Conservation (phyloP, 345 rosid species). For the Hevea brasiliensis region DNA sequence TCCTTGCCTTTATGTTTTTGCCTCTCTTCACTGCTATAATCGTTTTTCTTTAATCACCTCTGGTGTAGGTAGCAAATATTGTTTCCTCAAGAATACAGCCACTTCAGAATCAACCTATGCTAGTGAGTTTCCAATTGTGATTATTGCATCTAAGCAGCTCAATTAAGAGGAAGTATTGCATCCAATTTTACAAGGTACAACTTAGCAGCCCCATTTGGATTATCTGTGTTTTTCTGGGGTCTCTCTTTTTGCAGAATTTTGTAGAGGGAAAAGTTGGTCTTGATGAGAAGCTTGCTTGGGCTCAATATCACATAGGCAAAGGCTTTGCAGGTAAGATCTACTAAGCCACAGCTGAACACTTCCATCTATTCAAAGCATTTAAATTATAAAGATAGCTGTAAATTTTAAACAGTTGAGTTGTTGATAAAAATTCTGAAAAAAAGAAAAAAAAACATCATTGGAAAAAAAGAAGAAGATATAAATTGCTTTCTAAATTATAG, state of each 20-base stretch:
- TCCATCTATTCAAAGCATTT: not conserved
- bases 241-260: conserved; percentile 41
- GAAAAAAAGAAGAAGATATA: not conserved
- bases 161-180: too few species aligned
- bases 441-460: too few species aligned
- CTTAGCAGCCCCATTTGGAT: too few species aligned
- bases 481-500: not conserved
- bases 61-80: conserved; percentile 60
- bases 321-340: conserved; percentile 64
- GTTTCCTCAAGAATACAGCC: conserved; percentile 82
- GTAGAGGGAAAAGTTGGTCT: conserved; percentile 57
- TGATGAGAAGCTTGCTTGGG: too few species aligned
- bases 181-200: too few species aligned
- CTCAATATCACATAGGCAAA: conserved; percentile 48
- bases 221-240: not conserved
- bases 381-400: not conserved
- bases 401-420: not conserved
- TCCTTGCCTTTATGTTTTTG: too few species aligned
- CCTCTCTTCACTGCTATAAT: too few species aligned
- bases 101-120: too few species aligned
- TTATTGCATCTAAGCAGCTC: too few species aligned
- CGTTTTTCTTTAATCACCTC: not conserved
- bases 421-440: too few species aligned
- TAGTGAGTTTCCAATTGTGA: too few species aligned
- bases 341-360: not conserved